Percentiles rank a stretch among this genome's conserved stretches.
phyloP scores from a whole-genome alignment of 2,329 filamentous ascomycete species.

The Fusarium armeniacum region DNA sequence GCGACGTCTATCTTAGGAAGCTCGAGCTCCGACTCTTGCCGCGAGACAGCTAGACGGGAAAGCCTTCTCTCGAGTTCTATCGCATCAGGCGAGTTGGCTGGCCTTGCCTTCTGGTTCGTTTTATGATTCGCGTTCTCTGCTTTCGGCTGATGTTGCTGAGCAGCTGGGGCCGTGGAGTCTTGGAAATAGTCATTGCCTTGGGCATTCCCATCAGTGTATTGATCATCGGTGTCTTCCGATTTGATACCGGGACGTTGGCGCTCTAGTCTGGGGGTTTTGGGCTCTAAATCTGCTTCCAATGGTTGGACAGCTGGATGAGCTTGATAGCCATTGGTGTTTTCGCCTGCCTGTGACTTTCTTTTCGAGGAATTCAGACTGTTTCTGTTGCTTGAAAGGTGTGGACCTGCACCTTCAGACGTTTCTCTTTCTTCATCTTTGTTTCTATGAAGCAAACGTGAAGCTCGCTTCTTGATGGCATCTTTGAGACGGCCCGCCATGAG shows the following conservation, averaged over 20 bases:
- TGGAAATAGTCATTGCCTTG: background rate
- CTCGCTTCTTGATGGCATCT: conserved; percentile 39
- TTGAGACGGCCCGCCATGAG: conserved; percentile 39
- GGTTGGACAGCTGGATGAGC: conserved; percentile 41
- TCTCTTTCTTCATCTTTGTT: background rate
- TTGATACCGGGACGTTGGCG: conserved; percentile 30
- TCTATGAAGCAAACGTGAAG: conserved; percentile 35
- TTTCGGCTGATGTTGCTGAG: background rate
- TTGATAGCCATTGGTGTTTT: conserved; percentile 10
- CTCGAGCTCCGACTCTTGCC: conserved; percentile 2
- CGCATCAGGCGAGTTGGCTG: conserved; percentile 16
- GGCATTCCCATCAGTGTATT: background rate
- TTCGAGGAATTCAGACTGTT: conserved; percentile 4
- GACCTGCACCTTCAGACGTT: conserved; percentile 2
- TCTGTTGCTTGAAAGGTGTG: conserved; percentile 7
- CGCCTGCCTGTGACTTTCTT: background rate
- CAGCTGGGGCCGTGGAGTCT: background rate
- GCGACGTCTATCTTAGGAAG: conserved; percentile 15
- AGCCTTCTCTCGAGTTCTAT: conserved; percentile 26
- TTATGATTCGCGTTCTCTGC: background rate
- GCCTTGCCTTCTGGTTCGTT: conserved; percentile 2
- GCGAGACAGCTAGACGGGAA: conserved; percentile 32
- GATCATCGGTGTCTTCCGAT: background rate
- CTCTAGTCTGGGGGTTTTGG: conserved; percentile 37
- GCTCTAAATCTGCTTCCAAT: conserved; percentile 18